phyloP scores from a whole-genome alignment of 2,329 filamentous ascomycete species.

The Fusarium hainanense region DNA sequence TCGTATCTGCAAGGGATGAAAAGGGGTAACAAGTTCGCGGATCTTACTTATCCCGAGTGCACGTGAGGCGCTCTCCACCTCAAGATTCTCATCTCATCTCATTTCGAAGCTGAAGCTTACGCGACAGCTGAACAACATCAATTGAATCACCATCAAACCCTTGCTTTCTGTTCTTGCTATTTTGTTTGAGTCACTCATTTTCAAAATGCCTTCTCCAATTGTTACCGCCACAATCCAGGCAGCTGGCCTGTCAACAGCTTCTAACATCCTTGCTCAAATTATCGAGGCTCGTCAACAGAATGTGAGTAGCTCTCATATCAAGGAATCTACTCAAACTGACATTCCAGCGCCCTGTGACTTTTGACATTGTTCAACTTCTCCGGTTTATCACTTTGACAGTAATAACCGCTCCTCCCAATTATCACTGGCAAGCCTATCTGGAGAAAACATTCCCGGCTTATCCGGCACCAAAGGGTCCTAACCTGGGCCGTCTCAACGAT shows the following conservation, averaged over 20 bases:
- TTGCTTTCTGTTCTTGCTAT: background rate
- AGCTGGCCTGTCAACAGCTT: constrained; percentile 61
- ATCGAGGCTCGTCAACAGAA: constrained; percentile 61
- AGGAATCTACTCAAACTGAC: background rate
- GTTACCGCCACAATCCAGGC: constrained; percentile 65
- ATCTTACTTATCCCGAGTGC: constrained; percentile 34
- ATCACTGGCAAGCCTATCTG: constrained; percentile 67
- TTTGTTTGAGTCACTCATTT: constrained; percentile 9
- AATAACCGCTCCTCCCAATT: constrained; percentile 66
- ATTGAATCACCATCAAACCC: background rate
- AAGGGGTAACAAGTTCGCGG: constrained; percentile 14
- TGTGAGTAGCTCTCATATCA: constrained; percentile 47
- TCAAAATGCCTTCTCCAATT: constrained; percentile 61
- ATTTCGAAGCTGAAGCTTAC: constrained; percentile 16
- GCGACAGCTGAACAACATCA: background rate
- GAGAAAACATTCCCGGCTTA: constrained; percentile 65
- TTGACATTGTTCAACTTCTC: constrained; percentile 61
- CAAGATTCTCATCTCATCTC: constrained; percentile 7
- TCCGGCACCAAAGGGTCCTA: constrained; percentile 19
- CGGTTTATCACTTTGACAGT: constrained; percentile 66
- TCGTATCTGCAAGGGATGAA: constrained; percentile 6
- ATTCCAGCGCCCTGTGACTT: constrained; percentile 51
- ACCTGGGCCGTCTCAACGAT: constrained; percentile 34
- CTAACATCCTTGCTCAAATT: constrained; percentile 66
- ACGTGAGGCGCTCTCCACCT: constrained; percentile 32